Percentiles rank a stretch among this genome's conserved stretches.
Conservation (phyloP, 2,329 filamentous ascomycete species). For the Arthrinium phaeospermum region DNA sequence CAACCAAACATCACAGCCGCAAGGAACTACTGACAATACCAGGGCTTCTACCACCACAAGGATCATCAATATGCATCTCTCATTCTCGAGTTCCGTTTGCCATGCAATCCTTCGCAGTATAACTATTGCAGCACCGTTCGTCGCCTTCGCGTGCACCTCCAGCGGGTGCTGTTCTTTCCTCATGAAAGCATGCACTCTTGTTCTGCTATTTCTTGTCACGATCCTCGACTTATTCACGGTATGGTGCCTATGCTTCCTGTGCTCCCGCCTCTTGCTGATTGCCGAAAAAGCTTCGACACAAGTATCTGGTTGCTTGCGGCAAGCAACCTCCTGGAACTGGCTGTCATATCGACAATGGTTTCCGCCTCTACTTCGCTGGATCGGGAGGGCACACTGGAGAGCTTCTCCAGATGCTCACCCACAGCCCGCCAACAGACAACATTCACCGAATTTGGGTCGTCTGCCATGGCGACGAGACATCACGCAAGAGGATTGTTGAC, state of each 20-base stretch:
- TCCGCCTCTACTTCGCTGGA: slow-evolving; percentile 75
- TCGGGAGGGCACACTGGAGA: slow-evolving; percentile 95
- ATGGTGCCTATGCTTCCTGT: background rate
- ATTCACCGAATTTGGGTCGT: slow-evolving; percentile 82
- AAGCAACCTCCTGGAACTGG: background rate
- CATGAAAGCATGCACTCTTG: background rate
- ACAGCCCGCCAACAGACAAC: slow-evolving; percentile 56
- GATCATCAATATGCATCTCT: background rate
- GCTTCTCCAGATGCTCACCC: slow-evolving; percentile 82
- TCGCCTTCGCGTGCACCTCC: background rate
- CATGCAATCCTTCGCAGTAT: background rate
- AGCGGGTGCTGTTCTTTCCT: background rate
- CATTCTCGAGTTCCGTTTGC: background rate
- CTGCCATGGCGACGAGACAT: slow-evolving; percentile 77
- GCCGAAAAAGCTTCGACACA: background rate
- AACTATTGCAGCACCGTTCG: background rate
- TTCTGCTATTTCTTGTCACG: background rate
- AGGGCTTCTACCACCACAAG: background rate
- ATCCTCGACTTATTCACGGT: background rate
- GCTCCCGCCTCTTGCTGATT: background rate
- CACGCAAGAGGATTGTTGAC: slow-evolving; percentile 69
- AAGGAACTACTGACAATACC: background rate
- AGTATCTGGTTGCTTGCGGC: background rate
- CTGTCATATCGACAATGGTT: background rate
- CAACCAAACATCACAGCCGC: background rate